Base-by-base conservation (phyloP, 768 basidiomycete species). In the Podaxis sp. region DNA sequence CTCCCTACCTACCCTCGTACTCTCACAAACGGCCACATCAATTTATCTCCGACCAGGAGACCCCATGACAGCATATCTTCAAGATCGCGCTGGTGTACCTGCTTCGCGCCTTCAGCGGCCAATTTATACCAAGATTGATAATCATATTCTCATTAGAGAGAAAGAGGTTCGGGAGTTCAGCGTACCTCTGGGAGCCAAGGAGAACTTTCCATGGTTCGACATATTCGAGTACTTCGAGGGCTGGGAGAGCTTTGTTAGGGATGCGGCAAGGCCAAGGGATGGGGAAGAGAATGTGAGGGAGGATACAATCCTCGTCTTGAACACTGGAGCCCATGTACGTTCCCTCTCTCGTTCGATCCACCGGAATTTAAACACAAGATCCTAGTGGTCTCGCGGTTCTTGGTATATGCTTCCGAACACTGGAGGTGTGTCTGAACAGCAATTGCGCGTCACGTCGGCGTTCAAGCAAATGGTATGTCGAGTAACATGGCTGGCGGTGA, bases 371-470 rank as follows among this genome's bases (percentile, higher is more conserved):
- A 38, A 28, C 22, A 49, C 51, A 22, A n/a, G 53, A 38, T 7
- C 26, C 22, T 51, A 66, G 65, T 68, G 68, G 68, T 63, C 66
- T 22, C 44, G 68, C 19, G 61, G 64, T n/a, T 52, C 63, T 7
- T 40, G 63, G n/a, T 62, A 66, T 52, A 67, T 68, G 68, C 62
- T 68, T 0, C 68, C 68, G 15, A 53, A 64, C 6, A 38, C 26
- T 7, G 62, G 55, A 13, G 24, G 36, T 15, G 15, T 36, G 2
- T 15, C 13, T 12, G 59, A 63, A 26, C 63, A 68, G 26, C 65
- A 64, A 19, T 36, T 22, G 2, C 52, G 58, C 15, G 36, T 68
- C 9, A 58, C 59, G 28, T 48, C 24, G 7, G 52, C 64, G 11
- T 68, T 65, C 59, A 60, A 42, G 28, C 51, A 63, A 11, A 64